Conservation (phyloP, 225 moss, liverwort and hornwort genomes). For the Marchantia paleacea region DNA sequence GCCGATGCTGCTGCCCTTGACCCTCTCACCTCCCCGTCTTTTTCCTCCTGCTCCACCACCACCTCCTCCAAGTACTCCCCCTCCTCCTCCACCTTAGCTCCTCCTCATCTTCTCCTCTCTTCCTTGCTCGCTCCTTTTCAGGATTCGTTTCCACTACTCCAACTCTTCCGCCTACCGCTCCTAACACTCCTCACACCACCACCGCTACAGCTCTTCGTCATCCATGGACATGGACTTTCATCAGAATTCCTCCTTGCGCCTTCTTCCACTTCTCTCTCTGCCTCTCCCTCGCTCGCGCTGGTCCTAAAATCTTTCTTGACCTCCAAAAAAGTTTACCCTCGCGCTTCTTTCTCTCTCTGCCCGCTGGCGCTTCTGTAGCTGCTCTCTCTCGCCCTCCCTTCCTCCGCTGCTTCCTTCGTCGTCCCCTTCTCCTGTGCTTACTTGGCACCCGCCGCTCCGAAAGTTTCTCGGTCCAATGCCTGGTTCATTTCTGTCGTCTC, state of each 20-base stretch:
- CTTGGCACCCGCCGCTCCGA: background rate
- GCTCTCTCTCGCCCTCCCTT: background rate
- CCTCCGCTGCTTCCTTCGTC: background rate
- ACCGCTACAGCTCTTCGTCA: background rate
- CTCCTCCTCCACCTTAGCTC: background rate
- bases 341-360: background rate
- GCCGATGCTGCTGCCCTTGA: background rate
- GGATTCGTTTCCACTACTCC: background rate
- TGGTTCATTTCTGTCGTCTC: background rate
- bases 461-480: background rate
- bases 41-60: background rate
- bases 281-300: background rate
- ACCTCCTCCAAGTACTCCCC: background rate
- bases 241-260: background rate
- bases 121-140: background rate
- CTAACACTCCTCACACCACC: background rate
- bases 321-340: background rate
- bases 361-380: background rate
- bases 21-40: too few species aligned
- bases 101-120: background rate
- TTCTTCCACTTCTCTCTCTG: background rate
- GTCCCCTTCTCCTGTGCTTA: background rate
- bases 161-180: constrained; percentile 5
- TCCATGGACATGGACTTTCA: background rate
- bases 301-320: background rate